Evolutionary conservation across 1,284 basidiomycete species (phyloP), one percentile per base, ranked within the genome.

Genomic region (Violaceomyces palustris): DNA sequence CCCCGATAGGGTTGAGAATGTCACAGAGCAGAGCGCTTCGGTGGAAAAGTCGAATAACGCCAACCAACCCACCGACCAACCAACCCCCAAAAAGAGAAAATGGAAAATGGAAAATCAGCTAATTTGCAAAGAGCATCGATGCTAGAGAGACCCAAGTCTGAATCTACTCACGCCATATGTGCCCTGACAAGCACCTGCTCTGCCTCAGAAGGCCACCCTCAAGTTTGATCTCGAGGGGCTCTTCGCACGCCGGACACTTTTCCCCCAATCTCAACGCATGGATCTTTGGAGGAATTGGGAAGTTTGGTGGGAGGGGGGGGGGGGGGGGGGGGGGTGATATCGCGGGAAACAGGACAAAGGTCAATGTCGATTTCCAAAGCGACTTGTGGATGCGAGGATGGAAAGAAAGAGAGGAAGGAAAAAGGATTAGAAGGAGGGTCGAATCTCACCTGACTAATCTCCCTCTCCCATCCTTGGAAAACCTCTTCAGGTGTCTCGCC

Each of bases 21-120:
- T 54, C 18, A 59, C 42, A 37, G 47, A 50, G 37, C 56, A 59
- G n/a, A 50, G 51, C n/a, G 50, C 48, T 50, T 32, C 28, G 5
- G 14, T 14, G 12, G 9, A 8, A 28, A n/a, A n/a, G 9, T 9
- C 9, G 26, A 28, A n/a, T 8, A 8, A 8, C 26, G 26, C n/a
- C 9, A 9, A n/a, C 8, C 9, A 31, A 31, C n/a, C 6, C n/a
- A 31, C 19, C 7, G 12, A n/a, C n/a, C n/a, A n/a, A n/a, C n/a
- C n/a, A n/a, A n/a, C n/a, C n/a, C n/a, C n/a, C n/a, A 12, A 12
- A n/a, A 26, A 23, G n/a, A 6, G 19, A 27, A 2, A n/a, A 9
- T 9, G 27, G 11, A 24, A 11, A 24, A 27, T 22, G n/a, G 21
- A 12, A 23, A 29, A 22, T 34, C 10, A 22, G 30, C 9, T 21